Evolutionary conservation across 2,329 filamentous ascomycete species (phyloP).

Genomic region (Coniochaeta ligniaria): DNA sequence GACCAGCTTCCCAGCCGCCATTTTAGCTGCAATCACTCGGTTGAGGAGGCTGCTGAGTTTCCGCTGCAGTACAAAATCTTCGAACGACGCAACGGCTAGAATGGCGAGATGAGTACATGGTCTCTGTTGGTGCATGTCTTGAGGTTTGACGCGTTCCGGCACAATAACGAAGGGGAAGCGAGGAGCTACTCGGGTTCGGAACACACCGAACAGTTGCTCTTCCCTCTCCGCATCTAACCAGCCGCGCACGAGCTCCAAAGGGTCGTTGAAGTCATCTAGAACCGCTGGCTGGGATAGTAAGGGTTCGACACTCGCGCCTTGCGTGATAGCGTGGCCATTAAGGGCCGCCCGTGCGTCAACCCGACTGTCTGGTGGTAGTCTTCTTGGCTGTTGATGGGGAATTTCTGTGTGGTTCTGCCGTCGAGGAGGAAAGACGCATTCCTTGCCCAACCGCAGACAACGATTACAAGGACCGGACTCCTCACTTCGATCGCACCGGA

Average conservation of each 20-base stretch:
- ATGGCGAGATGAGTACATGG: conserved; percentile 20
- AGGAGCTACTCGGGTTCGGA: neutral
- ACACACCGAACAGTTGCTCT: neutral
- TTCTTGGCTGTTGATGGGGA: neutral
- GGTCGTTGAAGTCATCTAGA: neutral
- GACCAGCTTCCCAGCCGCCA: conserved; percentile 17
- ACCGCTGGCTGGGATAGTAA: neutral
- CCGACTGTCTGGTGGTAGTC: neutral
- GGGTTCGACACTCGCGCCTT: neutral
- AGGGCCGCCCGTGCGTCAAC: neutral
- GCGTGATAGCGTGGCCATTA: neutral
- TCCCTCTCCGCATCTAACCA: neutral
- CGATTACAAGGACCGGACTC: conserved; percentile 1
- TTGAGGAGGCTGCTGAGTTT: conserved; percentile 19
- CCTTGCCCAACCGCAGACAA: neutral
- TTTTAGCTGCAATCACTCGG: conserved; percentile 14
- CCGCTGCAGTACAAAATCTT: conserved; percentile 16
- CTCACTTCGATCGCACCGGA: neutral
- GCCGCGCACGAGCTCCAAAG: neutral
- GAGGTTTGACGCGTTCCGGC: conserved; percentile 8
- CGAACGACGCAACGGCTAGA: conserved; percentile 16
- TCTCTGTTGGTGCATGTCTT: conserved; percentile 13
- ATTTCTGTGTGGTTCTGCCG: neutral
- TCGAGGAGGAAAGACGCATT: conserved; percentile 1
- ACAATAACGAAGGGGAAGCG: conserved; percentile 9